A percentile compares a stretch with the other conserved stretches of the same genome.
phyloP scores from a whole-genome alignment of 148 eudicot genomes.

The Agrostemma githago region DNA sequence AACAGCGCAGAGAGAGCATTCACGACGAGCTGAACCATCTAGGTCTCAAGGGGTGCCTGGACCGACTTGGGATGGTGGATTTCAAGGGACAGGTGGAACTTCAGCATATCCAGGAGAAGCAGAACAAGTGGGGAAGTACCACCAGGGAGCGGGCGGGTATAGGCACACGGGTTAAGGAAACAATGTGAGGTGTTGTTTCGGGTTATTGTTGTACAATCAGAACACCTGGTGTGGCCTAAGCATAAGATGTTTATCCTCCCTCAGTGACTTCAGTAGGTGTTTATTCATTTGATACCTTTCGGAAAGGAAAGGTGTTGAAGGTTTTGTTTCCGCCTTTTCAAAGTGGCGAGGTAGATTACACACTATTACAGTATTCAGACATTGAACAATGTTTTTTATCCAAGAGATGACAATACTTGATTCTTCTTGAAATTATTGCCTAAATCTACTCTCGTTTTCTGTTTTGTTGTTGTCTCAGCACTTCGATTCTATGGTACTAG shows the following conservation, averaged over 20 bases:
- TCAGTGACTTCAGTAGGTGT: neutral
- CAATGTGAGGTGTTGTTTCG: neutral
- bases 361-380: neutral
- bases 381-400: neutral
- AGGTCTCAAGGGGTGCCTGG: neutral
- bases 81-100: neutral
- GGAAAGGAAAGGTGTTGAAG: neutral
- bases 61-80: neutral
- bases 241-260: neutral
- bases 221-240: neutral
- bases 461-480: neutral
- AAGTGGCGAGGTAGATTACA: neutral
- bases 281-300: neutral
- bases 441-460: neutral
- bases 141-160: neutral
- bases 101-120: constrained; percentile 1
- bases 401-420: neutral
- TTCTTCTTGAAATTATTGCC: neutral
- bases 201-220: neutral
- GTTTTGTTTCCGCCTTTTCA: neutral
- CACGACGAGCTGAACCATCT: neutral
- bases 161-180: neutral
- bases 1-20: neutral
- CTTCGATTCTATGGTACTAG: neutral
- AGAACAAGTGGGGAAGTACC: neutral